Evolutionary conservation across 164 flowering plant species (phyloP).

Genomic region (Stephania yunnanensis): DNA sequence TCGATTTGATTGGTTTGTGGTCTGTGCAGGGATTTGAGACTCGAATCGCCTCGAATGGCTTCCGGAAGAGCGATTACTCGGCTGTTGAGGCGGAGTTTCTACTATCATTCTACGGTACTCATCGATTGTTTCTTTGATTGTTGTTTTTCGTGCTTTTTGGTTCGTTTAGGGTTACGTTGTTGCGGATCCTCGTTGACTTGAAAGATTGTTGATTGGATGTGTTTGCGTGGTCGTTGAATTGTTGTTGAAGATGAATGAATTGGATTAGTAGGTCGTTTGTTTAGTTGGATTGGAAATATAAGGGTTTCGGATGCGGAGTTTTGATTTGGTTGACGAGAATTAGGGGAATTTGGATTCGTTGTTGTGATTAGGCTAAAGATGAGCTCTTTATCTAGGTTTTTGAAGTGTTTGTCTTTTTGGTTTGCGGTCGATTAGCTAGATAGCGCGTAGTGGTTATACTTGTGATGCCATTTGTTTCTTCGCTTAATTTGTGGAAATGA

Average conservation of each 20-base stretch:
- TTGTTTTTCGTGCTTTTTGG: background rate
- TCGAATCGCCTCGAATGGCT: conserved; percentile 17
- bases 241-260: background rate
- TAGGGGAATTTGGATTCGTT: too few species aligned
- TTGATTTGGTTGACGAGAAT: background rate
- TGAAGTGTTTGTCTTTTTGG: background rate
- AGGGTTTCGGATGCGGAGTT: background rate
- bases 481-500: background rate
- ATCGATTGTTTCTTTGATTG: background rate
- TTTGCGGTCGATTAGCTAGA: background rate
- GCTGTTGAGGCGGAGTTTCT: conserved; percentile 21
- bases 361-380: background rate
- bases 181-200: background rate
- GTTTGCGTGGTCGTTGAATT: background rate
- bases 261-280: background rate
- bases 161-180: background rate
- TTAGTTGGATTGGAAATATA: background rate
- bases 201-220: background rate
- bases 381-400: background rate
- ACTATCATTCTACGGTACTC: conserved; percentile 16
- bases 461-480: background rate
- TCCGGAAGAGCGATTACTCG: conserved; percentile 28
- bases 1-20: background rate
- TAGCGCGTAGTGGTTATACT: background rate
- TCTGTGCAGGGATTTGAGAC: background rate